Conservation (phyloP, 2,329 filamentous ascomycete species). For the Ploettnerulaceae sp. region DNA sequence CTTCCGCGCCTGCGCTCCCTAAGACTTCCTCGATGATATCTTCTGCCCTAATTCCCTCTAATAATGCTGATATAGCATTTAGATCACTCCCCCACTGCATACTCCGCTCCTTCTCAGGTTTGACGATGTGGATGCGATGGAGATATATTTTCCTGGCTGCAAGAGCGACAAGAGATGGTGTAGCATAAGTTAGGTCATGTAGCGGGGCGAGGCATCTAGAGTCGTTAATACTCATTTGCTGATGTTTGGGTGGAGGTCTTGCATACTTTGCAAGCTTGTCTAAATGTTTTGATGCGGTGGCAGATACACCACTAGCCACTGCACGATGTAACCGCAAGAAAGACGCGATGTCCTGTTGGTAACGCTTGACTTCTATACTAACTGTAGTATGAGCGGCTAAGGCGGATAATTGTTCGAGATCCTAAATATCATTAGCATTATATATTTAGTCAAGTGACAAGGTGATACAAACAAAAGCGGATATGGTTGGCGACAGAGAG, state of each 20-base stretch:
- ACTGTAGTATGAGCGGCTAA: conserved; percentile 55
- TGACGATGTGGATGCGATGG: conserved; percentile 71
- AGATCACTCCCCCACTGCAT: conserved; percentile 88
- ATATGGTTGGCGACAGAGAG: conserved; percentile 25
- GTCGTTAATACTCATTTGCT: conserved; percentile 28
- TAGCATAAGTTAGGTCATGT: conserved; percentile 74
- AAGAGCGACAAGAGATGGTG: conserved; percentile 76
- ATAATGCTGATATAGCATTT: conserved; percentile 59
- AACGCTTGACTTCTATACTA: conserved; percentile 73
- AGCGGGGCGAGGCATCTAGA: conserved; percentile 68
- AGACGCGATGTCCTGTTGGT: conserved; percentile 80
- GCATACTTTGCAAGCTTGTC: conserved; percentile 56
- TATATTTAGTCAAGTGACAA: neutral
- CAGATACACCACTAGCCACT: conserved; percentile 71
- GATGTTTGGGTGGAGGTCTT: neutral
- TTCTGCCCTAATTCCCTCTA: conserved; percentile 58
- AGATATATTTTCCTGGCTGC: conserved; percentile 83
- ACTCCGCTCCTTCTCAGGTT: conserved; percentile 71
- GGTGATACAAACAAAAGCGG: conserved; percentile 21
- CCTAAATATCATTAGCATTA: conserved; percentile 22
- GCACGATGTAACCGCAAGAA: conserved; percentile 87
- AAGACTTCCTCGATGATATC: conserved; percentile 63
- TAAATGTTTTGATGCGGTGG: conserved; percentile 74
- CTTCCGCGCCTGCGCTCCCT: conserved; percentile 45
- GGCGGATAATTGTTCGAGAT: conserved; percentile 37